Conservation (phyloP, 352 stramenopile genomes). For the Globisporangium iwayamae region DNA sequence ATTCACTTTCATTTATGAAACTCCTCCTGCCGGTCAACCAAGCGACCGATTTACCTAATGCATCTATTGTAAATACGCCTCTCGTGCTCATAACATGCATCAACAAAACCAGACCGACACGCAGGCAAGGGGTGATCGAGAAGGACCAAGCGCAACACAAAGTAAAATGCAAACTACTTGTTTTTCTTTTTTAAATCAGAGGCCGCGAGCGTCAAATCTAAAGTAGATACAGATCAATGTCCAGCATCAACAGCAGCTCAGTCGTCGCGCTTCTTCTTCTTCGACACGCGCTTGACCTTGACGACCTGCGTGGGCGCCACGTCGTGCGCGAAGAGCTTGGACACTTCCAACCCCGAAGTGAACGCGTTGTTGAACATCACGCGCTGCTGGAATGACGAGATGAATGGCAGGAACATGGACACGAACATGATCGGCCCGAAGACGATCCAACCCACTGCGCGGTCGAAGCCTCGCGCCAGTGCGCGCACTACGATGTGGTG, state of each 20-base stretch:
- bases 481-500: slow-evolving; percentile 83
- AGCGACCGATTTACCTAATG: not conserved
- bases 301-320: slow-evolving; percentile 74
- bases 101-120: not conserved
- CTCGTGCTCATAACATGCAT: not conserved
- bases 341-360: slow-evolving; percentile 84
- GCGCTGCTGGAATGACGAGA: slow-evolving; percentile 84
- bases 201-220: slow-evolving; percentile 3
- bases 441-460: slow-evolving; percentile 83
- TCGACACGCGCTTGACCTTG: slow-evolving; percentile 85
- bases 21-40: not conserved
- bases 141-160: not conserved
- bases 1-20: slow-evolving; percentile 7
- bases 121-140: not conserved
- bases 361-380: slow-evolving; percentile 91
- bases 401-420: slow-evolving; percentile 88
- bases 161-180: slow-evolving; percentile 20
- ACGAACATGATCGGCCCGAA: slow-evolving; percentile 88
- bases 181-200: slow-evolving; percentile 19
- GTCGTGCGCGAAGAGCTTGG: slow-evolving; percentile 87
- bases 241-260: slow-evolving; percentile 20
- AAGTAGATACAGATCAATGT: slow-evolving; percentile 7
- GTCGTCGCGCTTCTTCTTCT: slow-evolving; percentile 89
- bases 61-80: slow-evolving; percentile 1
- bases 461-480: slow-evolving; percentile 69